Base-by-base conservation (phyloP, 2,329 filamentous ascomycete genomes). In the Fusarium chaquense region DNA sequence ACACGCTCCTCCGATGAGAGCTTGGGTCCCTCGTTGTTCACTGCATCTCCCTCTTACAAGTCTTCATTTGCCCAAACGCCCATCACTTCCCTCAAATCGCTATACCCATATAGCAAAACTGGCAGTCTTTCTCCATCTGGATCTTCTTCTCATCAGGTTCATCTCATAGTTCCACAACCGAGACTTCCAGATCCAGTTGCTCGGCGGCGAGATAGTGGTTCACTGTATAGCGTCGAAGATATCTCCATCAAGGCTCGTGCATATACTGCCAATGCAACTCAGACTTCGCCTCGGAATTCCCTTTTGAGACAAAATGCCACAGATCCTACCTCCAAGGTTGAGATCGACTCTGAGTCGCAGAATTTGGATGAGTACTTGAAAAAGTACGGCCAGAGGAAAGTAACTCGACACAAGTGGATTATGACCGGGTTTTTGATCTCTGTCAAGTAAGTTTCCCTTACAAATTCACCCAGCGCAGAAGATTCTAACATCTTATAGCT, bases 21-120 rank as follows among this genome's bases (percentile, higher is more conserved):
- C 38, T 46, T 32, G 32, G 43, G 45, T 15, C 63, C 58, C 20
- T 62, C 65, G 7, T 9, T 67, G 7, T 56, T 62, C 20, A 52
- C 52, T 28, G 52, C 63, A 50, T 62, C 58, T 3, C 58, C 45
- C 6, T 67, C 63, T 20, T 67, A 67, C 47, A 67, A 67, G 40
- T 67, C 63, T 18, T 69, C 60, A 12, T 68, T 64, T 46, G 47
- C 60, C 15, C 64, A 68, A 32, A 68, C 65, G 20, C 63, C 65
- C 7, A 53, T 68, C 18, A 44, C 65, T 7, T 57, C 52, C 13
- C 7, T 53, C 15, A 38, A 51, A 12, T 67, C 58, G 12, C 43
- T 47, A 7, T 40, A 43, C 7, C 41, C 49, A 4, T 36, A 66
- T n/a, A 50, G 38, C 6, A 65, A 58, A 11, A 40, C 46, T 12